phyloP scores from a whole-genome alignment of 257 asterid genomes.

The Ocimum tenuiflorum region DNA sequence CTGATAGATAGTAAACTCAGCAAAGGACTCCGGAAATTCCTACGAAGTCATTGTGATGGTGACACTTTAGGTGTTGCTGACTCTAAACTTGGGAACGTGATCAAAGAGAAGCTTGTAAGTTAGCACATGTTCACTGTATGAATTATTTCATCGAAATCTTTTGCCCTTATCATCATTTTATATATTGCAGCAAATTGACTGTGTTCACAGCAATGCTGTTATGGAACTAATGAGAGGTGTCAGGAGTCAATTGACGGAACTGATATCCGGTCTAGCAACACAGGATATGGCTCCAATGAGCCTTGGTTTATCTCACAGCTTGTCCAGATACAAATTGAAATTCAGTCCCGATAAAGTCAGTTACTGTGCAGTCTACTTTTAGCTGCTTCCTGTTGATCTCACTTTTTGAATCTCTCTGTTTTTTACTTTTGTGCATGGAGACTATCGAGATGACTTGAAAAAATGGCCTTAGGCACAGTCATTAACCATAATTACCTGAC shows the following conservation, averaged over 20 bases:
- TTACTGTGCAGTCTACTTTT: not conserved
- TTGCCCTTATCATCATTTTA: not conserved
- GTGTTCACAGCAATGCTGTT: constrained; percentile 69
- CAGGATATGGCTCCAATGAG: constrained; percentile 95
- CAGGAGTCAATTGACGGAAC: constrained; percentile 70
- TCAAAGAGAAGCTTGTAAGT: constrained; percentile 82
- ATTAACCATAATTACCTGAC: not conserved
- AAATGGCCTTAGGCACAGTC: not conserved
- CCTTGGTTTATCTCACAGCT: constrained; percentile 83
- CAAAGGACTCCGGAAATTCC: constrained; percentile 53
- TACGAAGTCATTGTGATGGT: constrained; percentile 62
- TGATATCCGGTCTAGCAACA: constrained; percentile 70
- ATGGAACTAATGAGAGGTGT: constrained; percentile 94
- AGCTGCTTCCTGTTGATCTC: not conserved
- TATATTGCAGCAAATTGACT: constrained; percentile 62
- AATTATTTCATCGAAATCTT: not conserved
- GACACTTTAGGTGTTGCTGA: constrained; percentile 46
- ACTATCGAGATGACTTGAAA: not conserved
- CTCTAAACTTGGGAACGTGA: constrained; percentile 72
- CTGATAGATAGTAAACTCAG: constrained; percentile 24
- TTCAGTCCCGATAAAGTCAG: constrained; percentile 88
- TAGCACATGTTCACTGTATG: not conserved
- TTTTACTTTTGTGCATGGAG: not conserved
- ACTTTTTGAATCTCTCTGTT: not conserved
- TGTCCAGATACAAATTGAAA: constrained; percentile 74